Base-by-base conservation (phyloP, 306 rosid species). In the Prunus persica region DNA sequence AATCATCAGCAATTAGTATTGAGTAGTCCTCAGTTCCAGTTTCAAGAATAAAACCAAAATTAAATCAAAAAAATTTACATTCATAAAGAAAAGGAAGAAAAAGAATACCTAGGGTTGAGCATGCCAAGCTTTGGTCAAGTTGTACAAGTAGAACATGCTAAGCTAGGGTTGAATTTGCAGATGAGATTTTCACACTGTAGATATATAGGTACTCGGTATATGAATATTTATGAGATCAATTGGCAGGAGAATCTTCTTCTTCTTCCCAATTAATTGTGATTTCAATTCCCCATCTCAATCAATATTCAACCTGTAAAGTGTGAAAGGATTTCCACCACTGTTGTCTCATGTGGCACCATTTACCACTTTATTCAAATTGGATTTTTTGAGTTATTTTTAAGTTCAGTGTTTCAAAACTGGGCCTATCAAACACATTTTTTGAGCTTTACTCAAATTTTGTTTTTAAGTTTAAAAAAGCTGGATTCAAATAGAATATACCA, bases 261-360 rank as follows among this genome's bases (percentile, higher is more conserved):
- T 56, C 11, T 25, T 60, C 65, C 65, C 65, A 60, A 60, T 60
- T 60, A 27, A 49, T 12, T 60, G 65, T 25, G 25, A 60, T 60
- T 60, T 6, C 65, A 60, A 60, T 56, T 56, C 62, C 62, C 62
- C 28, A 22, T 60, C 65, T 60, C 65, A 60, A 25, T 60, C 65
- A 24, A 13, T 25, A 60, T 49, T 49, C 54, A 49, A 13, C 16
- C 0, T 49, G 54, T 49, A 49, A 15, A 14, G 54, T 38, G 43
- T 38, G 7, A 38, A 38, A 38, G 43, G 43, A 38, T 38, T 38
- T 38, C 9, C 43, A 38, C 43, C 43, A 38, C 43, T 0, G 9
- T 38, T 38, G 43, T 38, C 43, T 38, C 43, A 38, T 38, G 43
- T 7, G 43, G 43, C 43, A 38, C 43, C 43, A 38, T 38, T 38